These are phyloP conservation scores for Penicillium sp. DNA, from an alignment of 2,329 filamentous ascomycete species.

Conservation along the genomic window DNA sequence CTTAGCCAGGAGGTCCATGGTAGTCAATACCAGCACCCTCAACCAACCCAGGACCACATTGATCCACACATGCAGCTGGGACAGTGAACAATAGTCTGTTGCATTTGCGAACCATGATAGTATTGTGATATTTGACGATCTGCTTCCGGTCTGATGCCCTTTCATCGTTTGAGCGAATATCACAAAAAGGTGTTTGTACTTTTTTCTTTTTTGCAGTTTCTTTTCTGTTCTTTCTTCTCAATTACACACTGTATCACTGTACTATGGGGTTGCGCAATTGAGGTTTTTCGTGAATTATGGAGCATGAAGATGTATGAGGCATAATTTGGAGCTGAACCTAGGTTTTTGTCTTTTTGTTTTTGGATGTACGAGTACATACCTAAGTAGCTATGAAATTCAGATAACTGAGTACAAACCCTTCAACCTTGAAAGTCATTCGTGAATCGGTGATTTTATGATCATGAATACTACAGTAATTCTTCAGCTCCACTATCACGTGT, in stretches of 20 bases:
- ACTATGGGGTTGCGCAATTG: not conserved
- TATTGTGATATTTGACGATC: not conserved
- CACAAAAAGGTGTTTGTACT: not conserved
- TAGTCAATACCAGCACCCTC: conserved; percentile 35
- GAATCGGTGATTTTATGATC: not conserved
- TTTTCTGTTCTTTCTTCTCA: not conserved
- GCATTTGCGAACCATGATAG: not conserved
- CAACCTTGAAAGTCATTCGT: not conserved
- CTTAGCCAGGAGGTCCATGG: conserved; percentile 44
- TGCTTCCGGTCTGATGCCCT: not conserved
- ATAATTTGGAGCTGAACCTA: not conserved
- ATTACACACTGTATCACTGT: not conserved
- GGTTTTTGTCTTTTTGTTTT: not conserved
- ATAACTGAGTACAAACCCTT: not conserved
- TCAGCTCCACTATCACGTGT: not conserved
- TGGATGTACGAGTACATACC: not conserved
- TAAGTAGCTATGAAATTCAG: not conserved
- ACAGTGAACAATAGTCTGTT: conserved; percentile 20
- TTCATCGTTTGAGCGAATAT: not conserved
- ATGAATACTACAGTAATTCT: not conserved
- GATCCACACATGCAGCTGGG: conserved; percentile 39
- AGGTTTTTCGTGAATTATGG: not conserved
- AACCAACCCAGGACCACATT: conserved; percentile 27
- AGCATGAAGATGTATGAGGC: not conserved
- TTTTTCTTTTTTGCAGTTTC: not conserved